Evolutionary conservation across 2,329 filamentous ascomycete species (phyloP), one percentile per base, ranked within the genome.

Genomic region (Diaporthe velutina): DNA sequence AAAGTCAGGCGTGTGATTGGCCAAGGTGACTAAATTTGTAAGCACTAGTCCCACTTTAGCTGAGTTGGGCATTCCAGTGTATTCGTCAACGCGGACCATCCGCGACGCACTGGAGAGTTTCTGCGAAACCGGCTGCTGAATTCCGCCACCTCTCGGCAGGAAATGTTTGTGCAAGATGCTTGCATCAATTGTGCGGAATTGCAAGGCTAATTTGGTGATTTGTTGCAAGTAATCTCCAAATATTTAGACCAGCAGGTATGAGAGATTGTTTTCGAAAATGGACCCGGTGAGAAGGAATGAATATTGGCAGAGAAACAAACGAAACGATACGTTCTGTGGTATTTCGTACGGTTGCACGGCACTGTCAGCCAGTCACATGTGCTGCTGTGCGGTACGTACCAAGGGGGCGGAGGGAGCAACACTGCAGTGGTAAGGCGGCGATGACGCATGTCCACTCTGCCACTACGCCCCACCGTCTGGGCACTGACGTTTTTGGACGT

Each of bases 401-500:
- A 33, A 54, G 22, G 13, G 13, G 30, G 40, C n/a, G 48, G 64
- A 28, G 45, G 45, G 64, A 68, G 48, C 48, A 28, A 33, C 33
- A 22, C 35, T 61, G 12, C n/a, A 22, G 38, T 60, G 33, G 33
- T 28, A 12, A 35, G 22, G 42, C 64, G 22, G 42, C 64, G 45
- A 68, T 68, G 64, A 68, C 64, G 64, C 64, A 68, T 52, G 45
- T 28, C 45, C 64, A 40, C 61, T 52, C 30, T 67, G 45, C 45
- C 61, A 52, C 33, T n/a, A 12, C 7, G 64, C 45, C 64, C 64
- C 64, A 68, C 45, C 22, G 64, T 68, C 64, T 68, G 64, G 45
- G 64, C 64, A 54, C 64, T 68, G 64, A 68, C 64, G 64, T 68
- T 68, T 68, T 40, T 54, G 61, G 70, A 45, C 52, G 10, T 12